Base-by-base conservation (phyloP, 495 filamentous ascomycete genomes). In the Bacidia rubella region DNA sequence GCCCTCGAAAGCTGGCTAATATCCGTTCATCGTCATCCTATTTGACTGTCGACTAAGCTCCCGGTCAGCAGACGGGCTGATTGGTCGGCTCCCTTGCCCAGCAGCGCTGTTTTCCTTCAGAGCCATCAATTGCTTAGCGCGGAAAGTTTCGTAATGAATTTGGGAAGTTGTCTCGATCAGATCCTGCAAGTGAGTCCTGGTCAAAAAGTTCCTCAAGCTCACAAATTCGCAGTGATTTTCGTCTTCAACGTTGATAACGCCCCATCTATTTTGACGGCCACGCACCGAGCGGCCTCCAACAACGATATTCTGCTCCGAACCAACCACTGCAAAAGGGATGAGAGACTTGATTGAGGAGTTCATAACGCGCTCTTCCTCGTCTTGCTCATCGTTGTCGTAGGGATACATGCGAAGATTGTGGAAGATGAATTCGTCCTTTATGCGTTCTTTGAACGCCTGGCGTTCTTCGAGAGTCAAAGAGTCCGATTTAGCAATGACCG, bases 371-470 rank as follows among this genome's bases (percentile, higher is more conserved):
- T 98, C 92, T 75, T 98, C 92, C 65, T 90, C 84, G 61, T 98
- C 92, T 53, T 96, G 79, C 77, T 99, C 92, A 59, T 97, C 92
- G 66, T 95, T 97, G 71, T 97, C 90, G 68, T 99, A 99, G 47
- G 92, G 92, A 76, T 94, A 99, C 92, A 99, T 99, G 74, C 95
- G 88, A 66, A 97, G 78, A 76, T 95, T 97, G 79, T 99, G 92
- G 82, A 99, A 99, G 39, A 85, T 74, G 68, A 99, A 97, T 66
- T 99, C 92, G 76, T 97, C 90, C 80, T 94, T 95, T 71, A 99
- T 99, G 62, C 93, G 80, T 74, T 90, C 90, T 76, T 97, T 99
- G 80, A 99, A 99, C 2, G 82, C 88, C 59, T 80, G 78, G 54
- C 92, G 79, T 75, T 99, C 92, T 68, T 99, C 93, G 23, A 99